Conservation (phyloP, 2,329 filamentous ascomycete genomes). For the Colletotrichum abscissum region DNA sequence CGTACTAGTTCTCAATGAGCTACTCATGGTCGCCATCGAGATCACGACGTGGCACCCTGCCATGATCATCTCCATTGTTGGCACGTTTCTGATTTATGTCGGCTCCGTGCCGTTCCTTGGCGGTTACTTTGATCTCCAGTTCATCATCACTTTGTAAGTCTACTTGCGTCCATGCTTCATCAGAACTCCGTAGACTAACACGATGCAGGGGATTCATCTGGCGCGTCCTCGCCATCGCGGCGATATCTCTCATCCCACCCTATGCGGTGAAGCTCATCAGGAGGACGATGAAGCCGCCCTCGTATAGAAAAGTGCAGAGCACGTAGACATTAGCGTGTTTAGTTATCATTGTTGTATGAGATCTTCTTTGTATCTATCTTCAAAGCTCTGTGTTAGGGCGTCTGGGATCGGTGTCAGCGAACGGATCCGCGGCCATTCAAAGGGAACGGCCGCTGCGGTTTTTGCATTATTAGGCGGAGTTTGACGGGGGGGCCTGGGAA, state of each 20-base stretch:
- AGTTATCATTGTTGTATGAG: background rate
- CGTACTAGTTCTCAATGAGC: conserved; percentile 90
- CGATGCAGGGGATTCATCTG: conserved; percentile 80
- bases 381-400: conserved; percentile 2
- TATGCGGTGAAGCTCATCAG: conserved; percentile 89
- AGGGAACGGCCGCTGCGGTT: conserved; percentile 10
- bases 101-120: conserved; percentile 88
- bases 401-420: conserved; percentile 1
- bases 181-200: background rate
- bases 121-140: conserved; percentile 88
- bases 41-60: conserved; percentile 97
- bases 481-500: background rate
- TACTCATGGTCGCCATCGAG: conserved; percentile 96
- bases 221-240: conserved; percentile 83
- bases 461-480: conserved; percentile 33
- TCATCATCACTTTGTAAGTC: conserved; percentile 76
- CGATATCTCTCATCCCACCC: conserved; percentile 85
- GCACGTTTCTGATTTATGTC: conserved; percentile 84
- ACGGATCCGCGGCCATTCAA: background rate
- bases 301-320: conserved; percentile 91
- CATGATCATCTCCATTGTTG: conserved; percentile 87
- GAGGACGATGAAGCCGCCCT: conserved; percentile 88
- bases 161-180: background rate
- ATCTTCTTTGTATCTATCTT: conserved; percentile 14
- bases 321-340: conserved; percentile 53